Evolutionary conservation across 768 basidiomycete species (phyloP), one percentile per base, ranked within the genome.

Genomic region (Trametes sanguinea): DNA sequence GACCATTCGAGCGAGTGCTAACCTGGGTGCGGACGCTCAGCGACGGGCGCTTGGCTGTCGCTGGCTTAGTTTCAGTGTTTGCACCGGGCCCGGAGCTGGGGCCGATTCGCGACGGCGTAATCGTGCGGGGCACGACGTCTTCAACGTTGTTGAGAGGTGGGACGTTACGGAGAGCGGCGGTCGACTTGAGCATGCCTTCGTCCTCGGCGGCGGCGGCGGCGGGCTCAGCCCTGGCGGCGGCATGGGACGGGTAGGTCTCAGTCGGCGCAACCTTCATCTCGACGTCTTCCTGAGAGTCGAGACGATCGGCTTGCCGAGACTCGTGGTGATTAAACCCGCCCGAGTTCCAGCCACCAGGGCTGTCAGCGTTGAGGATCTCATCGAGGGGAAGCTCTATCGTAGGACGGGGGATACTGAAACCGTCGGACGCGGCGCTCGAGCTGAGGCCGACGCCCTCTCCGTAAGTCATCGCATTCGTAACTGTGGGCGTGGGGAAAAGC

Each of bases 341-440:
- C 7, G 63, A 59, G 44, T 65, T 68, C 74, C 75, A 75, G 53
- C 71, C 64, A 53, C 72, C 66, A 39, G 74, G 68, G 60, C 72
- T 75, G 73, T 72, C 74, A 30, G 73, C 85, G 68, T 81, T 79
- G 62, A 94, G 82, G 61, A 94, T 80, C 63, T 94, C 91, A 66
- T 94, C 91, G n/a, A 94, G 82, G 4, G 89, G 87, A 30, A 93
- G 84, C 71, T 94, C 91, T 69, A 93, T 92, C 45, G 92, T 93
- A 0, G 91, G 92, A 10, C 91, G 85, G 22, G 75, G 72, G 63
- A 93, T 85, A 73, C 81, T 81, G 68, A 91, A 83, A 37, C 80
- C 76, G 59, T 85, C 81, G 27, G 82, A 77, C 60, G 72, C 70
- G 17, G 77, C 74, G 63, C 78, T 75, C 61, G 77, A 62, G 61